Evolutionary conservation across 805 yeast genomes (phyloP).

Genomic region (Kockiozyma suomiensis): DNA sequence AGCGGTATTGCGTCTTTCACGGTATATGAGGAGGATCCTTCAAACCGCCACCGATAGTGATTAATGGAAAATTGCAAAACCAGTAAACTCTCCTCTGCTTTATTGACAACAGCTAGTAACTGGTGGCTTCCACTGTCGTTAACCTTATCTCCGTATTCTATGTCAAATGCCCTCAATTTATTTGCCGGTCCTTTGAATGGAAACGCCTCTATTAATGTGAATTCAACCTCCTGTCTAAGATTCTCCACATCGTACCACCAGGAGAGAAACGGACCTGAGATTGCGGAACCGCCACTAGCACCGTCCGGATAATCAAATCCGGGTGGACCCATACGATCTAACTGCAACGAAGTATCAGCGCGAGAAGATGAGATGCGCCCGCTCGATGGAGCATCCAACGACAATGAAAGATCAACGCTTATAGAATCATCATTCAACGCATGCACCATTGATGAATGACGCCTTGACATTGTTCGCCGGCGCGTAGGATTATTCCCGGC

Average conservation of each 20-base stretch:
- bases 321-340: conserved; percentile 45
- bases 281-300: conserved; percentile 1
- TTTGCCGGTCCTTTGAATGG: conserved; percentile 4
- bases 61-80: conserved; percentile 50
- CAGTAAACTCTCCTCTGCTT: conserved; percentile 41
- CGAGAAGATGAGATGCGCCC: conserved; percentile 19
- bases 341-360: conserved; percentile 24
- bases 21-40: conserved; percentile 41
- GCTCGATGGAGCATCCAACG: conserved; percentile 4
- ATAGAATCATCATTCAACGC: conserved; percentile 18
- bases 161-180: conserved; percentile 33
- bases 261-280: conserved; percentile 7
- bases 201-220: conserved; percentile 25
- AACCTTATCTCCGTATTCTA: conserved; percentile 32
- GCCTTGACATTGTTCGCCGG: conserved; percentile 27
- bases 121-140: background rate
- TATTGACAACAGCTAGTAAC: background rate
- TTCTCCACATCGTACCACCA: conserved; percentile 30
- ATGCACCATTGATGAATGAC: conserved; percentile 27
- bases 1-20: conserved; percentile 47
- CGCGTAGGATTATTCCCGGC: conserved; percentile 1
- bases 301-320: conserved; percentile 8
- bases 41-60: conserved; percentile 41
- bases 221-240: conserved; percentile 38
- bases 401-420: background rate